A percentile compares a stretch with the other conserved stretches of the same genome.
phyloP scores from a whole-genome alignment of 208 protist species.

The Plasmodiophora brassicae region DNA sequence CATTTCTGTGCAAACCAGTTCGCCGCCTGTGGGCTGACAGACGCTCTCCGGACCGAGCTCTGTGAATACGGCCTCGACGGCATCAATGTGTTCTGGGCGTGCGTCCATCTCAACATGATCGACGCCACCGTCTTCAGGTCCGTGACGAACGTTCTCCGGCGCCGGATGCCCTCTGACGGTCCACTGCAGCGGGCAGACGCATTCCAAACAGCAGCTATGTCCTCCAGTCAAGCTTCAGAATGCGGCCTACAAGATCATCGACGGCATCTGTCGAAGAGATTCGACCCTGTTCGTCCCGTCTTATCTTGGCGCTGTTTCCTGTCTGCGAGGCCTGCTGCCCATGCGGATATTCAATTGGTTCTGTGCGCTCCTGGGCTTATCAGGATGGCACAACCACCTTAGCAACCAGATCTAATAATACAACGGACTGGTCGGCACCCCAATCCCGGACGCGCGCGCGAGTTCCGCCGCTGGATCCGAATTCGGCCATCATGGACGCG shows the following conservation, averaged over 20 bases:
- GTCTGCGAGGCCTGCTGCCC: not conserved
- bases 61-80: not conserved
- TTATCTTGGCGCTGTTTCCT: not conserved
- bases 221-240: not conserved
- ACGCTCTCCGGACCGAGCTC: not conserved
- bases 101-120: constrained; percentile 1
- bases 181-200: not conserved
- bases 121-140: not conserved
- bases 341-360: not conserved
- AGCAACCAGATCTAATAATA: too few species aligned
- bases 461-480: too few species aligned
- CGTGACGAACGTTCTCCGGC: not conserved
- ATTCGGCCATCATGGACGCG: too few species aligned
- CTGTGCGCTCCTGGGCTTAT: not conserved
- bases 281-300: not conserved
- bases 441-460: too few species aligned
- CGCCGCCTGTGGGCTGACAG: not conserved
- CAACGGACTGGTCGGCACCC: too few species aligned
- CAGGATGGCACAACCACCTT: constrained; percentile 6
- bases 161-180: not conserved
- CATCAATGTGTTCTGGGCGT: not conserved
- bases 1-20: constrained; percentile 32
- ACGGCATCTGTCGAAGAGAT: not conserved
- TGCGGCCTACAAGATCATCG: not conserved
- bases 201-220: not conserved